Evolutionary conservation across 768 basidiomycete genomes (phyloP).

Genomic region (Hemileccinum rubropunctum): DNA sequence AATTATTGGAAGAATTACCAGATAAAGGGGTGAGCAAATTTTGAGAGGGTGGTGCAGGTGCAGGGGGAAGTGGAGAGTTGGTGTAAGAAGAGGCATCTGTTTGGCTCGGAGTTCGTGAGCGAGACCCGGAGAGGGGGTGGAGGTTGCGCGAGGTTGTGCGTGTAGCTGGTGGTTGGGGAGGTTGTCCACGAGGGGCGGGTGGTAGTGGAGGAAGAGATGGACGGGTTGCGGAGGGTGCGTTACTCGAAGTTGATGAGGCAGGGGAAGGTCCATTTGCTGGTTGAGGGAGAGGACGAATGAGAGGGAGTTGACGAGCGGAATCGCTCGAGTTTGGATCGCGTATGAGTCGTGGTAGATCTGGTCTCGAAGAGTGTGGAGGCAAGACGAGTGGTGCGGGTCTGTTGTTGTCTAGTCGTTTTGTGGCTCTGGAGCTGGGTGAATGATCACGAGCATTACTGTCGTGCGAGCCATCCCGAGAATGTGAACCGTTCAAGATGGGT

Average conservation of each 20-base stretch:
- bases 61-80: constrained; percentile 41
- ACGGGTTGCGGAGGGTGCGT: constrained; percentile 35
- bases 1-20: constrained; percentile 32
- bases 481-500: constrained; percentile 2
- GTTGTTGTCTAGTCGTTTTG: constrained; percentile 54
- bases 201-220: constrained; percentile 63
- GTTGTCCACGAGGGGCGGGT: constrained; percentile 66
- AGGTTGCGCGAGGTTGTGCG: constrained; percentile 33
- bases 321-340: constrained; percentile 58
- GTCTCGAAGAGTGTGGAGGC: constrained; percentile 46
- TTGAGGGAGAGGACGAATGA: constrained; percentile 32
- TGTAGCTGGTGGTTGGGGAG: constrained; percentile 44
- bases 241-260: no score
- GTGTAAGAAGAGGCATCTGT: constrained; percentile 48
- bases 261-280: constrained; percentile 1
- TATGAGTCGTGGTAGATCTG: constrained; percentile 71
- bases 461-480: no score
- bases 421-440: no score
- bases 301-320: constrained; percentile 35
- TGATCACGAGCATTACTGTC: no score
- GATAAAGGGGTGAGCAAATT: constrained; percentile 41
- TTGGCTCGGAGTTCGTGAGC: constrained; percentile 55
- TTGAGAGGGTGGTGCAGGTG: constrained; percentile 22
- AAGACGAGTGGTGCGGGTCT: constrained; percentile 85
- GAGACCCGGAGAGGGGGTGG: constrained; percentile 34